Conservation (phyloP, 768 basidiomycete species). For the Chalciporus chontae region DNA sequence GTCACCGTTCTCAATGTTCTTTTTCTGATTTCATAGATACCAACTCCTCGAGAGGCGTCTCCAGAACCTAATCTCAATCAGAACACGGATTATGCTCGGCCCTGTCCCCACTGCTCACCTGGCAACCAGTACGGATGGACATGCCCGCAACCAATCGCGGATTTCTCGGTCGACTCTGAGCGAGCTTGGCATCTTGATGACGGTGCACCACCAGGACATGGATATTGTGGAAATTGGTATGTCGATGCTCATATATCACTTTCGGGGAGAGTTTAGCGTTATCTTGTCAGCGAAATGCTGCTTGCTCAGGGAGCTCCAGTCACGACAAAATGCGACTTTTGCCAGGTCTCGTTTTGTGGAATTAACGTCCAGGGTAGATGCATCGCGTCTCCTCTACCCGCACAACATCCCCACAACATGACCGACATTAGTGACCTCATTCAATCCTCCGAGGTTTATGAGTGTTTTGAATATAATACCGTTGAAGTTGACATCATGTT, state of each 20-base stretch:
- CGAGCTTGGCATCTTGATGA: slow-evolving; percentile 77
- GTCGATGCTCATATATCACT: slow-evolving; percentile 13
- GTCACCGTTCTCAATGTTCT: too few relatives aligned
- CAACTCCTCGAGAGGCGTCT: slow-evolving; percentile 69
- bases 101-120: slow-evolving; percentile 73
- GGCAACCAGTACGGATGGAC: slow-evolving; percentile 76
- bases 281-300: slow-evolving; percentile 57
- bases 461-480: slow-evolving; percentile 72
- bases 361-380: slow-evolving; percentile 75
- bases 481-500: slow-evolving; percentile 83
- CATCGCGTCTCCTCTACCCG: slow-evolving; percentile 49
- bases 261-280: neutral
- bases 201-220: slow-evolving; percentile 76
- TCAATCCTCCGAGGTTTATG: slow-evolving; percentile 71
- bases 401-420: slow-evolving; percentile 69
- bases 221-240: slow-evolving; percentile 79
- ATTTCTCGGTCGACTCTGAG: slow-evolving; percentile 65
- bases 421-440: slow-evolving; percentile 71
- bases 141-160: slow-evolving; percentile 76
- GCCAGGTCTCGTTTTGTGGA: slow-evolving; percentile 79
- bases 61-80: slow-evolving; percentile 71
- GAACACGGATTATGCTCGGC: slow-evolving; percentile 63
- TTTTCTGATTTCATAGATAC: slow-evolving; percentile 46
- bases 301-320: slow-evolving; percentile 69
- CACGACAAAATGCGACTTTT: slow-evolving; percentile 83